Base-by-base conservation (phyloP, 2,329 filamentous ascomycete species). In the Penicillium hordei region DNA sequence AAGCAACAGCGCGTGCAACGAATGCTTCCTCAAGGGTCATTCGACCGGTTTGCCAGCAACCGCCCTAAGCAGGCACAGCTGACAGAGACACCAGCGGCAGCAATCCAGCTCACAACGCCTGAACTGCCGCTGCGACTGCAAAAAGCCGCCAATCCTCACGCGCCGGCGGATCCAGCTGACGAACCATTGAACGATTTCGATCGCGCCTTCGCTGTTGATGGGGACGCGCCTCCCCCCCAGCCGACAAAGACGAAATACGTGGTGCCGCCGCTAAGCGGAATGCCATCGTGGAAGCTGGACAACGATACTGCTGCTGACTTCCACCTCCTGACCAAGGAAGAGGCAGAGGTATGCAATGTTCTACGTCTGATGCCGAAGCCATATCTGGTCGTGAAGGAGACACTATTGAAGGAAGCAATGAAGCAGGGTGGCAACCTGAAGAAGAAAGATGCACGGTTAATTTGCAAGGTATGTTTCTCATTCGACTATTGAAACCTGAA, bases 371-470 rank as follows among this genome's bases (percentile, higher is more conserved):
- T 94, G 74, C 94, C 94, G 0, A 99, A 99, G 78, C 91, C 94
- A 1, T 99, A 97, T 73, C 77, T 97, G 5, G 91, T 91, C 70
- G 91, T 97, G 75, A 99, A 99, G 76, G 92, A 97, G 73, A 87
- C 90, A 60, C 81, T 97, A n/a, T 76, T 97, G 52, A 90, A 91
- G 68, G 93, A 97, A 72, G 91, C 93, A 0, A 85, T 96, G 72
- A 94, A 93, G 76, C 87, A 88, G 58, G 93, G 94, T 58, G 94
- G 94, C 1, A 85, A 83, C 13, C 78, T 99, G 8, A 97, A 96
- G 81, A 96, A 94, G 83, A 97, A 97, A 77, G 88, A 93, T 66
- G 92, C 92, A 2, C 90, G 89, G 71, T 90, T 95, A 70, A 88
- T 97, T 27, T 93, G 89, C 70, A 84, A 82, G 71, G 80, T 82